phyloP scores from a whole-genome alignment of 768 basidiomycete species.

The Kwoniella sp. region DNA sequence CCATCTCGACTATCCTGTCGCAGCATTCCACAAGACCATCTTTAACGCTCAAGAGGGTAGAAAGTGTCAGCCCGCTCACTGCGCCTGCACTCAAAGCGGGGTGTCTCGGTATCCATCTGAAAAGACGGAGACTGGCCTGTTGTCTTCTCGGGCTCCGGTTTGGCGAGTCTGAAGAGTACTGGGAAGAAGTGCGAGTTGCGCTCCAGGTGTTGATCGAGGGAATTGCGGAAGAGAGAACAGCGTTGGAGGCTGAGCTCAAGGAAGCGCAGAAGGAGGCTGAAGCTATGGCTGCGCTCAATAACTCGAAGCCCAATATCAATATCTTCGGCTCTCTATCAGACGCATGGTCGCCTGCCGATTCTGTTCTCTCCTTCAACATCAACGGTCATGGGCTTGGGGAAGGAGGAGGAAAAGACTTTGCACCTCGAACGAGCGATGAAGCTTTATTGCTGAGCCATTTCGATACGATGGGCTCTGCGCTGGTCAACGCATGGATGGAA shows the following conservation, averaged over 20 bases:
- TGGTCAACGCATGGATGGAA: constrained; percentile 18
- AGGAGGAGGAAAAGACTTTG: constrained; percentile 10
- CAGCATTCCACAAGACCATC: background rate
- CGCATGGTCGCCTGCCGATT: constrained; percentile 1
- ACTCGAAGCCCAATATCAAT: background rate
- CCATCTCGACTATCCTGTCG: background rate
- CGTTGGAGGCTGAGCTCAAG: constrained; percentile 11
- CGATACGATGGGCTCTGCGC: constrained; percentile 10
- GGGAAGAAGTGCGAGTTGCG: constrained; percentile 27
- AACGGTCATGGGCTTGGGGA: background rate
- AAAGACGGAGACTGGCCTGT: constrained; percentile 46
- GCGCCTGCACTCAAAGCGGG: constrained; percentile 43
- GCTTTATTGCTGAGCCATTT: constrained; percentile 27
- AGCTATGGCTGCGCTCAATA: background rate
- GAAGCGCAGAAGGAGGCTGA: constrained; percentile 6
- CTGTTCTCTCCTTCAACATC: background rate
- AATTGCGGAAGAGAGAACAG: constrained; percentile 13
- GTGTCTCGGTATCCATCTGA: constrained; percentile 46
- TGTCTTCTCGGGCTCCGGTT: constrained; percentile 50
- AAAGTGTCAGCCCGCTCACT: constrained; percentile 41
- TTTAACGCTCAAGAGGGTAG: constrained; percentile 7
- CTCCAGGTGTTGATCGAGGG: constrained; percentile 20
- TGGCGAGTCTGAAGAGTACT: constrained; percentile 21
- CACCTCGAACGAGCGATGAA: constrained; percentile 29
- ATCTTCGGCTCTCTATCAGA: background rate